These are phyloP conservation scores for Trichophyton simii DNA, from an alignment of 2,329 filamentous ascomycete genomes.

Conservation along the genomic window DNA sequence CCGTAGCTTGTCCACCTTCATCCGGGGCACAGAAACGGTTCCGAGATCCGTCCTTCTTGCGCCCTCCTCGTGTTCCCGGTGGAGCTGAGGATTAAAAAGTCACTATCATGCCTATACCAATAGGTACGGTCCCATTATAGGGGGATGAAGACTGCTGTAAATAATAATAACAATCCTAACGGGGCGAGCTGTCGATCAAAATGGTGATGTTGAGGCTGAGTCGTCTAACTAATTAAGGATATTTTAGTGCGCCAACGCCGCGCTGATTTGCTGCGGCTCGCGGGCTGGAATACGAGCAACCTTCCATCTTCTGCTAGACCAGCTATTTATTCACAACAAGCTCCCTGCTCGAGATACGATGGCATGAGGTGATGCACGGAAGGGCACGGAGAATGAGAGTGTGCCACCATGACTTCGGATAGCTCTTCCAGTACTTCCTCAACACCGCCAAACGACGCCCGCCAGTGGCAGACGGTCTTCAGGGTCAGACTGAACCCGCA, in stretches of 20 bases:
- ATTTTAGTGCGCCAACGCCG: neutral
- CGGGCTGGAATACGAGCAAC: neutral
- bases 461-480: conserved; percentile 2
- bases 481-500: neutral
- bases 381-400: neutral
- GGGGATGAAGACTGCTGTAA: no score
- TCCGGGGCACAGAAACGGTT: neutral
- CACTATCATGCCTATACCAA: neutral
- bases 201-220: neutral
- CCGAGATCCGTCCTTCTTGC: neutral
- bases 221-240: neutral
- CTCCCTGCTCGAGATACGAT: neutral
- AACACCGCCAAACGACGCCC: neutral
- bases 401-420: neutral
- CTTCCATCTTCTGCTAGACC: neutral
- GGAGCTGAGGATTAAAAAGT: neutral
- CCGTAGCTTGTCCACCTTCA: neutral
- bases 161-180: no score
- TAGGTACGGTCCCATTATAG: neutral
- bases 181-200: neutral
- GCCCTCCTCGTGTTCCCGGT: neutral
- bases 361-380: neutral
- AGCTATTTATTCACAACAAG: neutral
- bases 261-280: neutral
- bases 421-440: neutral